Evolutionary conservation across 257 asterid species (phyloP), one percentile per base, ranked within the genome.

Genomic region (Solanum bulbocastanum): DNA sequence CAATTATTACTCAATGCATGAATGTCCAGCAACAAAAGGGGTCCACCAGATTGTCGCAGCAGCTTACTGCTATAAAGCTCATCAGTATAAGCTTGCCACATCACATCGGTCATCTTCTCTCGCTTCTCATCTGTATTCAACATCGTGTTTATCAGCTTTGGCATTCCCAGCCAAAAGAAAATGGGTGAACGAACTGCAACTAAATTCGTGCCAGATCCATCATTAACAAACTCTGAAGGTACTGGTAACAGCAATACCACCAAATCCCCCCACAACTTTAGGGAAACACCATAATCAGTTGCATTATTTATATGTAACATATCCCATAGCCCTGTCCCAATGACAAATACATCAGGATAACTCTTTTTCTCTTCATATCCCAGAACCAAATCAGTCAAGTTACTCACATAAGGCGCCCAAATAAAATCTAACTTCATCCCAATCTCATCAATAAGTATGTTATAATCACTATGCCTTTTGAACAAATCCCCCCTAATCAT

Each of bases 301-400:
- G 90, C 95, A 84, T 94, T 93, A 87, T 90, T 94, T 87, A 95
- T 90, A 22, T 93, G 99, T 83, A 96, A 83, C 98, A 97, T 95
- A 90, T 96, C 99, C 99, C 99, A 97, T 85, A 97, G 90, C 75
- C 99, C 99, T 1, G 98, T 93, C 39, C 99, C 99, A 93, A 97
- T 94, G 88, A 95, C 92, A 85, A 97, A 79, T 74, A 97, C 95
- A 93, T 97, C 99, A 0, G 99, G 99, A 82, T 89, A 86, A 83
- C 39, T 87, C 72, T 87, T 91, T 33, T 90, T 92, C 81, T 86
- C 90, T 89, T 91, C 93, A 49, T 92, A 89, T 25, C 90, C 90
- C 3, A 86, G 39, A 92, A 91, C 83, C 87, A 93, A 83, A 56
- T 91, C 91, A 9, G 98, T 96, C 92, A 97, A 90, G 90, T 97